These are phyloP conservation scores for Favolaschia claudopus DNA, from an alignment of 768 basidiomycete species.

Conservation along the genomic window DNA sequence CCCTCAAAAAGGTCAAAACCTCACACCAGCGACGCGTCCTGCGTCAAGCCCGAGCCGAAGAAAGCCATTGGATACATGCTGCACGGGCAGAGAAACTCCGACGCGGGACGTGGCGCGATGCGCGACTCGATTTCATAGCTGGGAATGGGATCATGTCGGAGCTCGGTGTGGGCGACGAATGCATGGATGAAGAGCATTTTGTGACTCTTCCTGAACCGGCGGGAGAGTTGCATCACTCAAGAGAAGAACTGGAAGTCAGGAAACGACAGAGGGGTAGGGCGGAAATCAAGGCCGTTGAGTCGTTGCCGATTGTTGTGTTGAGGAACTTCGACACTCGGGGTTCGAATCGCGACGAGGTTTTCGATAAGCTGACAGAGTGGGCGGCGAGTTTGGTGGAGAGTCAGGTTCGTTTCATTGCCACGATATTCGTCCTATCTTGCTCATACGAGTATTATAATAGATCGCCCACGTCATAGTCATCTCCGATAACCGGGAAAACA, in stretches of 20 bases:
- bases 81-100: slow-evolving; percentile 53
- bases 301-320: slow-evolving; percentile 87
- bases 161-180: too few species aligned
- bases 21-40: slow-evolving; percentile 53
- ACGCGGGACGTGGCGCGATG: slow-evolving; percentile 81
- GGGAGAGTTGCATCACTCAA: slow-evolving; percentile 25
- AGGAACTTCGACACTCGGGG: slow-evolving; percentile 73
- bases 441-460: slow-evolving; percentile 45
- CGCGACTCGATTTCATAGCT: slow-evolving; percentile 79
- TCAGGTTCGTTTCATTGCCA: slow-evolving; percentile 53
- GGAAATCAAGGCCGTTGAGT: slow-evolving; percentile 59
- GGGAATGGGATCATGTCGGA: slow-evolving; percentile 88
- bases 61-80: too few species aligned
- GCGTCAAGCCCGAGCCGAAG: slow-evolving; percentile 46
- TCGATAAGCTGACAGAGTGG: slow-evolving; percentile 84
- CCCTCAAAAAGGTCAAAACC: slow-evolving; percentile 69
- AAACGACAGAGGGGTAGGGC: slow-evolving; percentile 43
- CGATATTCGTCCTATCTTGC: background rate
- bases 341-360: slow-evolving; percentile 70
- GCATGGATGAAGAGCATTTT: too few species aligned
- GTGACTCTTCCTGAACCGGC: too few species aligned
- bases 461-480: slow-evolving; percentile 92
- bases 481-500: slow-evolving; percentile 89
- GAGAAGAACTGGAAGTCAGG: slow-evolving; percentile 11
- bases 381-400: slow-evolving; percentile 83